Percentiles rank a stretch among this genome's conserved stretches.
phyloP scores from a whole-genome alignment of 1,284 basidiomycete species.

The Sphaerobolus stellatus region DNA sequence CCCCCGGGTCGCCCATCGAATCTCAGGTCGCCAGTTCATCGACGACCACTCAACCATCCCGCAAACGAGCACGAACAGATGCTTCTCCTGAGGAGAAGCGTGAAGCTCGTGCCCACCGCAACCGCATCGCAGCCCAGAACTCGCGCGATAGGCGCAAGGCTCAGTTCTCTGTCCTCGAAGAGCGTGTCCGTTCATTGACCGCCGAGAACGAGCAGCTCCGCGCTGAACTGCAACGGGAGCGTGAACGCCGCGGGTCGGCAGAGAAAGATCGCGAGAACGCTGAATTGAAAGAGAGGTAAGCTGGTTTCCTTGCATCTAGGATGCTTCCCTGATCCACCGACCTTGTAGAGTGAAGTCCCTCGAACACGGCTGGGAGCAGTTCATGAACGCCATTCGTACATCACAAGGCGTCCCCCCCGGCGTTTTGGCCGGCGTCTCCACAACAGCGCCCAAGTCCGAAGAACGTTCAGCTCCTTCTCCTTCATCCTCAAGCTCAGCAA shows the following conservation, averaged over 20 bases:
- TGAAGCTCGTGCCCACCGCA: slow-evolving; percentile 79
- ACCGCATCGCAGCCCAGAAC: slow-evolving; percentile 82
- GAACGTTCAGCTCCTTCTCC: slow-evolving; percentile 25
- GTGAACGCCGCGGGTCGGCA: slow-evolving; percentile 28
- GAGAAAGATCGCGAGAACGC: slow-evolving; percentile 66
- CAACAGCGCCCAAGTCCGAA: slow-evolving; percentile 16
- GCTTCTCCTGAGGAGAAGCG: slow-evolving; percentile 69
- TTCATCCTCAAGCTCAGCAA: slow-evolving; percentile 25
- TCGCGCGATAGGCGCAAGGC: slow-evolving; percentile 78
- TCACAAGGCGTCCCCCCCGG: slow-evolving; percentile 57
- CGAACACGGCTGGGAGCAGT: slow-evolving; percentile 75
- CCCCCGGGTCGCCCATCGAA: slow-evolving; percentile 24
- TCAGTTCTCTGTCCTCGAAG: slow-evolving; percentile 56
- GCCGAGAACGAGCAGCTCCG: slow-evolving; percentile 46
- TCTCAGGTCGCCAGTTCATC: slow-evolving; percentile 24
- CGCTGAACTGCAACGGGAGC: slow-evolving; percentile 35
- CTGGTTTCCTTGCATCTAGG: neutral
- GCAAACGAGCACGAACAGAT: slow-evolving; percentile 67
- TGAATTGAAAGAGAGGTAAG: slow-evolving; percentile 61
- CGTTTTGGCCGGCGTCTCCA: slow-evolving; percentile 28
- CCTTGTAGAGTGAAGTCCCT: slow-evolving; percentile 54
- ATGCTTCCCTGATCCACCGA: neutral
- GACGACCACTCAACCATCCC: slow-evolving; percentile 45
- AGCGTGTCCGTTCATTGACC: slow-evolving; percentile 44
- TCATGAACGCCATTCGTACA: slow-evolving; percentile 69